Conservation (phyloP, 2,329 filamentous ascomycete genomes). For the Fusarium sp. region DNA sequence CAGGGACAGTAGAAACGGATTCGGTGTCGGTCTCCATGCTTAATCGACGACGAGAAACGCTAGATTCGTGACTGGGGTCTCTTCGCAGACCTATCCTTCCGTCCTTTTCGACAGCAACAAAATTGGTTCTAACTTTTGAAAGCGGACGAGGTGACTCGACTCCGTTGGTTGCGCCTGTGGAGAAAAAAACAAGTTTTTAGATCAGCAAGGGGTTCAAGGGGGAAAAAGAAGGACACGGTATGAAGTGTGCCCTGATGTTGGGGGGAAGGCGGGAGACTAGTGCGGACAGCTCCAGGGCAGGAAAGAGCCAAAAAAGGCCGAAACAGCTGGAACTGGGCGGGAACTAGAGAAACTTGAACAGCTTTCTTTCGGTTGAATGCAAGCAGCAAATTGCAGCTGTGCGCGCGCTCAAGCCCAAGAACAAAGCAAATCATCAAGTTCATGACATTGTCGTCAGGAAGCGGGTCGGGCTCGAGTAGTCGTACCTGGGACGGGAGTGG, state of each 20-base stretch:
- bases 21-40: slow-evolving; percentile 51
- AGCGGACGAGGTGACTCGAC: slow-evolving; percentile 72
- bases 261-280: slow-evolving; percentile 20
- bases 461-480: slow-evolving; percentile 13
- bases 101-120: slow-evolving; percentile 78
- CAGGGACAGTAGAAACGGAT: slow-evolving; percentile 50
- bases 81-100: slow-evolving; percentile 65
- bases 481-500: slow-evolving; percentile 49
- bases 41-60: slow-evolving; percentile 50
- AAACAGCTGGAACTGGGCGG: slow-evolving; percentile 3
- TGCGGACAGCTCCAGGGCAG: slow-evolving; percentile 33
- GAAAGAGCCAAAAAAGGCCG: slow-evolving; percentile 11
- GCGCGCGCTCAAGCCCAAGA: slow-evolving; percentile 25
- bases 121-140: slow-evolving; percentile 80
- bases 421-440: slow-evolving; percentile 10
- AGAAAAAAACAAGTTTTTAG: slow-evolving; percentile 30
- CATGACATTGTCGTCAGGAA: slow-evolving; percentile 7
- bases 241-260: slow-evolving; percentile 14
- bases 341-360: background rate
- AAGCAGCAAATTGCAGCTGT: slow-evolving; percentile 20
- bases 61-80: slow-evolving; percentile 54
- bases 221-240: slow-evolving; percentile 32
- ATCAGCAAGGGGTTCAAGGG: slow-evolving; percentile 38
- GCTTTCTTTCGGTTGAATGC: slow-evolving; percentile 15
- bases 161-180: slow-evolving; percentile 48